Conservation (phyloP, 495 filamentous ascomycete species). For the Aspergillus asperescens region DNA sequence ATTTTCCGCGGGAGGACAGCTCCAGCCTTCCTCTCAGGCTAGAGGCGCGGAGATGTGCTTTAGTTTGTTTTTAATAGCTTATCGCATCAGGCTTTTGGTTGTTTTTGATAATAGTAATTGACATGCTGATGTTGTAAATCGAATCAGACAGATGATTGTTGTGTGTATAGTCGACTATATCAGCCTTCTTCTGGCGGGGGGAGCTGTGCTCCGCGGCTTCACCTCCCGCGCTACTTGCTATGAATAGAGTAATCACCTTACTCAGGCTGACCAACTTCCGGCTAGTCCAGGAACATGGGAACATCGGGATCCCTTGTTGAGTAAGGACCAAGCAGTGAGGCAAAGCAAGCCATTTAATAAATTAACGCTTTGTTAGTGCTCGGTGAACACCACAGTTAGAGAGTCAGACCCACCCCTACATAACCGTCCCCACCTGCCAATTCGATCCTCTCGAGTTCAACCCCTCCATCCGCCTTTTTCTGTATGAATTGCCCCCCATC, state of each 20-base stretch:
- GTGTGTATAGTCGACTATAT: too few relatives aligned
- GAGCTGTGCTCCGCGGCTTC: too few relatives aligned
- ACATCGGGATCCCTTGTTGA: not conserved
- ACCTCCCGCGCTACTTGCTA: too few relatives aligned
- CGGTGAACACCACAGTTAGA: conserved; percentile 7
- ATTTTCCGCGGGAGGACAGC: not conserved
- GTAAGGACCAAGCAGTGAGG: not conserved
- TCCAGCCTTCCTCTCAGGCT: too few relatives aligned
- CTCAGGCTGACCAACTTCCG: not conserved
- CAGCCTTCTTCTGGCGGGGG: too few relatives aligned
- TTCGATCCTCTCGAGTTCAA: conserved; percentile 20
- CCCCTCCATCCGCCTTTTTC: conserved; percentile 25
- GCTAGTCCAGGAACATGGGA: not conserved
- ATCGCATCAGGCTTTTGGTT: too few relatives aligned
- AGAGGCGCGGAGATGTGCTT: not conserved
- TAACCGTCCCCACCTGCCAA: conserved; percentile 30
- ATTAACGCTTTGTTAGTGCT: not conserved
- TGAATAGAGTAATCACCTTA: too few relatives aligned
- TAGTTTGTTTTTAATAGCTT: too few relatives aligned
- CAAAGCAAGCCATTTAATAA: too few relatives aligned
- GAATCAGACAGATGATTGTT: too few relatives aligned
- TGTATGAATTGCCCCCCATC: conserved; percentile 15
- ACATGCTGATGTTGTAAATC: too few relatives aligned
- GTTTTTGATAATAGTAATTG: too few relatives aligned
- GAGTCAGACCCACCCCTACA: not conserved